phyloP scores from a whole-genome alignment of 2,329 filamentous ascomycete genomes.

The Blastomyces silverae region DNA sequence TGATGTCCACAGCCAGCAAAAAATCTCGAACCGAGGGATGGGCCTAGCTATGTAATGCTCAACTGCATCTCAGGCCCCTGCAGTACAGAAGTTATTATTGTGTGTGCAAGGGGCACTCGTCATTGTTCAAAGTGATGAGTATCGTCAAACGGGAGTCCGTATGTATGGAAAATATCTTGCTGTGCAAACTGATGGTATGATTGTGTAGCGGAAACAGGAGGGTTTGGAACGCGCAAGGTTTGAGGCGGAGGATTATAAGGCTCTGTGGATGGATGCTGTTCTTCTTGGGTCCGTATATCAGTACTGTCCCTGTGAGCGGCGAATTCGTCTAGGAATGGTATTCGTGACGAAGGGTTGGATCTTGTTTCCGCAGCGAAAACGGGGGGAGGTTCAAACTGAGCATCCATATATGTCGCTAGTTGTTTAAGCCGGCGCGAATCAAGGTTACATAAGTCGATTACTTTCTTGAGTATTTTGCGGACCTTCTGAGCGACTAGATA shows the following conservation, averaged over 20 bases:
- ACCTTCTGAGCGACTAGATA: constrained; percentile 20
- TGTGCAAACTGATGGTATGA: neutral
- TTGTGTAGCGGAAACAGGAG: neutral
- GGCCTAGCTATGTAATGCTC: neutral
- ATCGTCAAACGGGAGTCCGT: neutral
- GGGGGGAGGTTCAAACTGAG: neutral
- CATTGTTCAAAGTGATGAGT: neutral
- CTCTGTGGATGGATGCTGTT: neutral
- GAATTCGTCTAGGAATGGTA: neutral
- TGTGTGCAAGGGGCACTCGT: neutral
- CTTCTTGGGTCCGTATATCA: neutral
- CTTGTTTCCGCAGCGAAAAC: neutral
- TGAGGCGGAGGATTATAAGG: neutral
- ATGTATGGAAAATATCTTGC: constrained; percentile 1
- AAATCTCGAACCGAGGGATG: neutral
- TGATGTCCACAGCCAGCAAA: neutral
- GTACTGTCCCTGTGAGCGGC: neutral
- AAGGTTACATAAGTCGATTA: constrained; percentile 14
- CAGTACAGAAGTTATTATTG: neutral
- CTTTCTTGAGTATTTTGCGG: constrained; percentile 15
- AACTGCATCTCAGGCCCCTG: neutral
- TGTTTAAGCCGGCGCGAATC: constrained; percentile 10
- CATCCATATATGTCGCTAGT: constrained; percentile 2
- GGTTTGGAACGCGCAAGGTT: neutral
- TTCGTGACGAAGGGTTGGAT: neutral